Conservation (phyloP, 768 basidiomycete species). For the Saitozyma sp. region DNA sequence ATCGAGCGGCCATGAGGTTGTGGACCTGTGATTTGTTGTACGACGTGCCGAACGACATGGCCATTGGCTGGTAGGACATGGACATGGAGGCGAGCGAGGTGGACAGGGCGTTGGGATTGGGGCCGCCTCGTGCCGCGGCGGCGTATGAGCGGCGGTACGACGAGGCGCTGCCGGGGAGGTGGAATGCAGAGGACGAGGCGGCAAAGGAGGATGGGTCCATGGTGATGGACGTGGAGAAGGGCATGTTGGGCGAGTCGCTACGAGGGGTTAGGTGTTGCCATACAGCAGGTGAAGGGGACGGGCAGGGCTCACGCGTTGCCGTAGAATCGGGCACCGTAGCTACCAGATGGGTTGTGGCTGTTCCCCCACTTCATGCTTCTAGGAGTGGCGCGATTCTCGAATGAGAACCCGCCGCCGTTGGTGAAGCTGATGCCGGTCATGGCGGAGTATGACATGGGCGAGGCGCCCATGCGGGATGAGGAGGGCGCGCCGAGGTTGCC, state of each 20-base stretch:
- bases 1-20: slow-evolving; percentile 28
- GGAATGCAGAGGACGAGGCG: slow-evolving; percentile 34
- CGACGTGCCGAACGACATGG: slow-evolving; percentile 29
- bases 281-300: not conserved
- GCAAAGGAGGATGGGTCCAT: slow-evolving; percentile 44
- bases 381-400: slow-evolving; percentile 22
- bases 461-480: slow-evolving; percentile 24
- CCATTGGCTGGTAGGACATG: slow-evolving; percentile 28
- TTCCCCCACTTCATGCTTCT: slow-evolving; percentile 21
- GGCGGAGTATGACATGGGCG: slow-evolving; percentile 40
- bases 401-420: slow-evolving; percentile 37
- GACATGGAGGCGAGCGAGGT: slow-evolving; percentile 43
- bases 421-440: slow-evolving; percentile 46
- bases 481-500: not conserved
- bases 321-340: slow-evolving; percentile 47
- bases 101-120: slow-evolving; percentile 24
- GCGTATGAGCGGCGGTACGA: slow-evolving; percentile 43
- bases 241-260: slow-evolving; percentile 30
- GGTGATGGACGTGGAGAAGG: slow-evolving; percentile 42
- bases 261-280: not conserved
- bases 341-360: slow-evolving; percentile 28
- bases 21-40: slow-evolving; percentile 41
- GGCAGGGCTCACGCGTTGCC: slow-evolving; percentile 36
- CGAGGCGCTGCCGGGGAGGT: slow-evolving; percentile 36
- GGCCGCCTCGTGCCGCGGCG: slow-evolving; percentile 24